Conservation (phyloP, 345 rosid species). For the Chamaenerion angustifolium region DNA sequence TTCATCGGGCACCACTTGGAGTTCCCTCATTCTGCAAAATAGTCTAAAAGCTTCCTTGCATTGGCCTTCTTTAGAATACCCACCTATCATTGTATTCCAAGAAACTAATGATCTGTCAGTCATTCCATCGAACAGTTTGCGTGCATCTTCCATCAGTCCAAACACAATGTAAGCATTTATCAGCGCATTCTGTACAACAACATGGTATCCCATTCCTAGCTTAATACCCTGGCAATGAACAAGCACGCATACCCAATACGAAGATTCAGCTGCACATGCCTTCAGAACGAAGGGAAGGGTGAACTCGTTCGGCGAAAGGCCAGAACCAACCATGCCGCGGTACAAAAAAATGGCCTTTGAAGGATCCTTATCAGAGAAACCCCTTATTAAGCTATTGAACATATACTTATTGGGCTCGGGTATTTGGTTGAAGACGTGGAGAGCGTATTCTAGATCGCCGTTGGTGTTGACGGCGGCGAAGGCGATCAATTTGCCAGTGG, state of each 20-base stretch:
- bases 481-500: constrained; percentile 14
- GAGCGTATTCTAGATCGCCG: constrained; percentile 20
- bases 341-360: constrained; percentile 16
- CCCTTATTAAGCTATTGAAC: constrained; percentile 19
- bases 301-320: constrained; percentile 23
- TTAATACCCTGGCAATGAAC: constrained; percentile 18
- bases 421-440: constrained; percentile 13
- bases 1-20: constrained; percentile 15
- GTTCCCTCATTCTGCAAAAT: constrained; percentile 18
- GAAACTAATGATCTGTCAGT: constrained; percentile 20
- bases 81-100: constrained; percentile 31
- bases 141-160: constrained; percentile 8
- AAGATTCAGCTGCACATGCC: constrained; percentile 12
- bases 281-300: constrained; percentile 27
- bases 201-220: constrained; percentile 15
- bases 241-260: constrained; percentile 11
- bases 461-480: constrained; percentile 17
- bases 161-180: constrained; percentile 6
- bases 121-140: constrained; percentile 24
- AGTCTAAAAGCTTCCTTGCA: constrained; percentile 16
- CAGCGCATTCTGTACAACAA: constrained; percentile 13
- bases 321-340: constrained; percentile 12
- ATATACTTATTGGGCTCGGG: constrained; percentile 11
- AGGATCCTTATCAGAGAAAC: constrained; percentile 12
- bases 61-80: constrained; percentile 19